A percentile compares a stretch with the other conserved stretches of the same genome.
These are phyloP conservation scores for Aspergillus sclerotiicarbonarius DNA, from an alignment of 495 filamentous ascomycete species.

Conservation along the genomic window DNA sequence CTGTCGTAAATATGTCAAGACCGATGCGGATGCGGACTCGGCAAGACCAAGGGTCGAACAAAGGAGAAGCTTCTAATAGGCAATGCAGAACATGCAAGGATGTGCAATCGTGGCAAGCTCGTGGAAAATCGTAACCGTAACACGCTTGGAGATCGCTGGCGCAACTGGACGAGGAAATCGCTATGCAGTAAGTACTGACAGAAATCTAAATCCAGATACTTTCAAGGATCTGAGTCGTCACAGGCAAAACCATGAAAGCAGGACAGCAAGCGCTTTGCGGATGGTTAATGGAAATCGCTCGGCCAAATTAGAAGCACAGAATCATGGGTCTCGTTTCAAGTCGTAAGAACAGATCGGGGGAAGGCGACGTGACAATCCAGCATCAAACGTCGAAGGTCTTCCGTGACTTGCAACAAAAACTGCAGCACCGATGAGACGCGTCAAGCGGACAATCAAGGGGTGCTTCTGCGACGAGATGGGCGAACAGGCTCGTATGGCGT, in stretches of 20 bases:
- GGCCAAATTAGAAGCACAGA: slow-evolving; percentile 35
- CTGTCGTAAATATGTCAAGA: slow-evolving; percentile 4
- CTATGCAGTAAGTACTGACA: slow-evolving; percentile 18
- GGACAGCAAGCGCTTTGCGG: slow-evolving; percentile 26
- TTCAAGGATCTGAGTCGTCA: slow-evolving; percentile 11
- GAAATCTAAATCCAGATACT: slow-evolving; percentile 23
- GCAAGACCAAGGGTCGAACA: slow-evolving; percentile 20
- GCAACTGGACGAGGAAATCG: slow-evolving; percentile 21
- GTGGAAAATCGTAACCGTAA: slow-evolving; percentile 38
- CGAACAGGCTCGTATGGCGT: slow-evolving; percentile 21
- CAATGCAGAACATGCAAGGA: slow-evolving; percentile 33
- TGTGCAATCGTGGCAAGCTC: slow-evolving; percentile 37
- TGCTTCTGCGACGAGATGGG: slow-evolving; percentile 11
- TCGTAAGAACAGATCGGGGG: slow-evolving; percentile 48
- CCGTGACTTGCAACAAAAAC: neutral
- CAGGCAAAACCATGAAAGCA: slow-evolving; percentile 20
- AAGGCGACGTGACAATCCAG: slow-evolving; percentile 28
- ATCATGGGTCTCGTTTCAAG: slow-evolving; percentile 58
- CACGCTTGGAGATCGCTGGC: slow-evolving; percentile 22
- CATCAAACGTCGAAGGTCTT: slow-evolving; percentile 20
- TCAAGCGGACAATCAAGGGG: slow-evolving; percentile 1
- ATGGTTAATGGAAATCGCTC: slow-evolving; percentile 30
- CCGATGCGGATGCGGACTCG: slow-evolving; percentile 23
- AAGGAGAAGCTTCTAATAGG: slow-evolving; percentile 25
- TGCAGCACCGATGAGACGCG: neutral